A percentile compares a stretch with the other conserved stretches of the same genome.
Evolutionary conservation across 371 early-diverging fungal species (phyloP).

Genomic region (Actinomortierella ambigua): DNA sequence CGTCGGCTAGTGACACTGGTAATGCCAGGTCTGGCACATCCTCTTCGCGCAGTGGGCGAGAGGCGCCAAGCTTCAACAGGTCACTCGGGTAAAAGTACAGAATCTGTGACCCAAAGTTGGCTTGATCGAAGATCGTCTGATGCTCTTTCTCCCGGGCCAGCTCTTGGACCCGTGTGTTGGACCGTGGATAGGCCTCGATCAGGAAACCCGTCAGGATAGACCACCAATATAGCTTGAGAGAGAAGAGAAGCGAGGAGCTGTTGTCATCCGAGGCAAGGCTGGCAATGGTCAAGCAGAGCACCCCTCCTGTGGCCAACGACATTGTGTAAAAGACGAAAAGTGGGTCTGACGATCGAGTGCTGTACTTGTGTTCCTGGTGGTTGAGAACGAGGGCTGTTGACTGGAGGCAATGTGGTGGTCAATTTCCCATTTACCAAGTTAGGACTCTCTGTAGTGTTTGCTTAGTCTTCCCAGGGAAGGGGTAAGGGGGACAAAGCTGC

Average conservation of each 20-base stretch:
- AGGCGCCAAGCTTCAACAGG: too few relatives aligned
- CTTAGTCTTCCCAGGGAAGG: too few relatives aligned
- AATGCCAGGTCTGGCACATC: slow-evolving; percentile 27
- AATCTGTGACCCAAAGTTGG: slow-evolving; percentile 21
- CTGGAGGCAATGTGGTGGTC: too few relatives aligned
- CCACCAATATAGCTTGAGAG: too few relatives aligned
- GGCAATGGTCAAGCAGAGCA: too few relatives aligned
- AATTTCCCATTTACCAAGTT: too few relatives aligned
- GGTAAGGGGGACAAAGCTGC: not conserved
- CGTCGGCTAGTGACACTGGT: too few relatives aligned
- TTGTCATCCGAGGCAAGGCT: too few relatives aligned
- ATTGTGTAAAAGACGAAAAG: slow-evolving; percentile 20
- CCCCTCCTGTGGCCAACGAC: slow-evolving; percentile 2
- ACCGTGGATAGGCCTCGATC: slow-evolving; percentile 16
- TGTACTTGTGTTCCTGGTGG: slow-evolving; percentile 26
- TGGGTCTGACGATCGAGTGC: slow-evolving; percentile 30
- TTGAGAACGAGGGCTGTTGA: slow-evolving; percentile 11
- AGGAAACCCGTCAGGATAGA: slow-evolving; percentile 9
- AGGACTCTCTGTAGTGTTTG: too few relatives aligned
- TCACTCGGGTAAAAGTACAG: too few relatives aligned
- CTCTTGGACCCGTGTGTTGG: slow-evolving; percentile 13
- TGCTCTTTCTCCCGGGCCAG: slow-evolving; percentile 5
- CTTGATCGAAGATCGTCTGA: slow-evolving; percentile 6
- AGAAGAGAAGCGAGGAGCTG: slow-evolving; percentile 6
- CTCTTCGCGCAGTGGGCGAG: slow-evolving; percentile 4